Percentiles rank a stretch among this genome's conserved stretches.
These are phyloP conservation scores for Phyllosticta citribraziliensis DNA, from an alignment of 2,329 filamentous ascomycete genomes.

Conservation along the genomic window DNA sequence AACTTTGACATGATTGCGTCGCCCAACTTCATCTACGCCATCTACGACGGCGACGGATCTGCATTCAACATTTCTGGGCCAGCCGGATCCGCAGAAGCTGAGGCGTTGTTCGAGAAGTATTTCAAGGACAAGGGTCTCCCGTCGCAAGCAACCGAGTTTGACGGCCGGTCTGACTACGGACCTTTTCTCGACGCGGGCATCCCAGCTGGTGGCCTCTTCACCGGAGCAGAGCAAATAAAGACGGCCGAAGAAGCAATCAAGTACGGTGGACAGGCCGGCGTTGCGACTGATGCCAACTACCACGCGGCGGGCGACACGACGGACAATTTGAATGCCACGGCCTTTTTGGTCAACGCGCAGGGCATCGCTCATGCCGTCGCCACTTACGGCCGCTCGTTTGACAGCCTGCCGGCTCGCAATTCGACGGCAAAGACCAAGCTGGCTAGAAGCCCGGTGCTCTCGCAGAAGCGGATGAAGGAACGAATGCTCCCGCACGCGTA, in stretches of 20 bases:
- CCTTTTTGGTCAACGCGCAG: slow-evolving; percentile 29
- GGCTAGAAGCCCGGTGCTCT: background rate
- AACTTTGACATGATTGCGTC: slow-evolving; percentile 35
- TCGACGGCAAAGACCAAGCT: background rate
- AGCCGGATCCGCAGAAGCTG: slow-evolving; percentile 22
- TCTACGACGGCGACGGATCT: slow-evolving; percentile 29
- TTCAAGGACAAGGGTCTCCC: slow-evolving; percentile 20
- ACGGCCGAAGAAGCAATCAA: slow-evolving; percentile 23
- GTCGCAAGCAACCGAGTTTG: slow-evolving; percentile 24
- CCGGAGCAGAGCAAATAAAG: slow-evolving; percentile 30
- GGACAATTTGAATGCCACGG: slow-evolving; percentile 24
- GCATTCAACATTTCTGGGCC: slow-evolving; percentile 24
- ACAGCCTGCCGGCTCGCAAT: slow-evolving; percentile 21
- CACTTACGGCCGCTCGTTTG: slow-evolving; percentile 24
- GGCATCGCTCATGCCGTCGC: slow-evolving; percentile 27
- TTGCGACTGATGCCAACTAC: slow-evolving; percentile 30
- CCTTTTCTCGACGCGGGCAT: slow-evolving; percentile 29
- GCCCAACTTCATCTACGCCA: slow-evolving; percentile 26
- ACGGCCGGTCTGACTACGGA: slow-evolving; percentile 30
- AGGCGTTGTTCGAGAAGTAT: slow-evolving; percentile 25
- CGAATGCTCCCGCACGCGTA: background rate
- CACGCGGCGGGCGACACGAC: slow-evolving; percentile 27
- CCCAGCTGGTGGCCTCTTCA: slow-evolving; percentile 27
- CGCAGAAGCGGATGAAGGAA: background rate
- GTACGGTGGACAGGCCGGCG: slow-evolving; percentile 26